A percentile compares a stretch with the other conserved stretches of the same genome.
phyloP scores from a whole-genome alignment of 106 monocot species.

The Platanthera zijinensis region DNA sequence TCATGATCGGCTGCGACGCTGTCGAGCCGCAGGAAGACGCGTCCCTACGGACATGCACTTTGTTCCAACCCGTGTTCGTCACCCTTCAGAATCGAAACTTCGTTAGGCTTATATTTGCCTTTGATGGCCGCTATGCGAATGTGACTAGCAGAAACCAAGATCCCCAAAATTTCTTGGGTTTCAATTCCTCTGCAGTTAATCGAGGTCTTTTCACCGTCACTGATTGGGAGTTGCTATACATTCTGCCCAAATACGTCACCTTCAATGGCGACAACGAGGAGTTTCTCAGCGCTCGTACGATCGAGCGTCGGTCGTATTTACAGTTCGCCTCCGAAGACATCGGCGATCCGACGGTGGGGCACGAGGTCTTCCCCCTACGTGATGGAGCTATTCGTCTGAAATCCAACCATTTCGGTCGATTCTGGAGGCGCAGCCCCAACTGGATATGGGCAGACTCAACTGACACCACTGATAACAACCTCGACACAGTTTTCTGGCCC shows the following conservation, averaged over 20 bases:
- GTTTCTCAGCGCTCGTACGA: neutral
- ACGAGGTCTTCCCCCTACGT: neutral
- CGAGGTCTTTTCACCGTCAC: neutral
- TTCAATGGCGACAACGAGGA: neutral
- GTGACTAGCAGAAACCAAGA: neutral
- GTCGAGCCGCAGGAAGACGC: neutral
- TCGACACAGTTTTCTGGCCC: neutral
- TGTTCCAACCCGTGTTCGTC: neutral
- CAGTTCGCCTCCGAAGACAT: neutral
- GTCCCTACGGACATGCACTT: neutral
- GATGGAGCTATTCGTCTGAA: neutral
- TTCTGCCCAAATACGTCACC: neutral
- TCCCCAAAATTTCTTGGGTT: neutral
- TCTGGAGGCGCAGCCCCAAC: neutral
- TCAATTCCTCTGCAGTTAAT: neutral
- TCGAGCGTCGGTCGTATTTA: neutral
- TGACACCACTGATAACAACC: neutral
- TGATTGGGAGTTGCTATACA: neutral
- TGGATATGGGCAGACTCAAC: neutral
- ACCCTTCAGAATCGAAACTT: neutral
- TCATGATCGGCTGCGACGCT: neutral
- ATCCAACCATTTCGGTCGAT: neutral
- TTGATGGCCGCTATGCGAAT: neutral
- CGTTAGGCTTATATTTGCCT: neutral
- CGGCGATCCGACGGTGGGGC: neutral